Conservation (phyloP, 2,329 filamentous ascomycete genomes). For the Esteya vermicola region DNA sequence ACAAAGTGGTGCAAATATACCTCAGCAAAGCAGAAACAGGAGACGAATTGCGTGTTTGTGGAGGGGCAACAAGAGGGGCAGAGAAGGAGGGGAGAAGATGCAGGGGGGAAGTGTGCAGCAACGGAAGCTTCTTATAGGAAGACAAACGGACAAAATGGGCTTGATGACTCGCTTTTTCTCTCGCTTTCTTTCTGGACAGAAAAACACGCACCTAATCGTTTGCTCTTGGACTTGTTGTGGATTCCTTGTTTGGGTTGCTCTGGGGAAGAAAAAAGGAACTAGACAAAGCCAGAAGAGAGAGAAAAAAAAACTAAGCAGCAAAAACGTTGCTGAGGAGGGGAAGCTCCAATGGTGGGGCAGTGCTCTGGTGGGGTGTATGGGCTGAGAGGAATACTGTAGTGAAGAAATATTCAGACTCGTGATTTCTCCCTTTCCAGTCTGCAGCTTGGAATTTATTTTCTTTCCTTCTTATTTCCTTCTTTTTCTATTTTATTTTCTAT, state of each 20-base stretch:
- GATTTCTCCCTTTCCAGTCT: not conserved
- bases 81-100: not conserved
- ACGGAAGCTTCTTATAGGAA: too few relatives aligned
- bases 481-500: not conserved
- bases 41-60: conserved; percentile 5
- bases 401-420: too few relatives aligned
- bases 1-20: conserved; percentile 5
- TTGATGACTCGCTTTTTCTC: not conserved
- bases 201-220: not conserved
- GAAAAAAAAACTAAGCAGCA: not conserved
- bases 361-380: not conserved
- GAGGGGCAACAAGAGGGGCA: conserved; percentile 10
- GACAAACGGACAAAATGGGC: too few relatives aligned
- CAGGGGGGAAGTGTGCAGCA: too few relatives aligned
- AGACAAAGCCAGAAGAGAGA: too few relatives aligned
- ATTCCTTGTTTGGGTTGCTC: not conserved
- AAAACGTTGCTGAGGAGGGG: not conserved
- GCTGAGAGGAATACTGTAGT: too few relatives aligned
- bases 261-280: not conserved
- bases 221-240: not conserved
- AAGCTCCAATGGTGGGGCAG: not conserved
- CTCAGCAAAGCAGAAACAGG: conserved; percentile 5
- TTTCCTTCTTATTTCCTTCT: not conserved
- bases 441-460: too few relatives aligned
- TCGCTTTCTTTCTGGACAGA: not conserved